These are phyloP conservation scores for Heteromeles arbutifolia DNA, from an alignment of 306 rosid species.

Conservation along the genomic window DNA sequence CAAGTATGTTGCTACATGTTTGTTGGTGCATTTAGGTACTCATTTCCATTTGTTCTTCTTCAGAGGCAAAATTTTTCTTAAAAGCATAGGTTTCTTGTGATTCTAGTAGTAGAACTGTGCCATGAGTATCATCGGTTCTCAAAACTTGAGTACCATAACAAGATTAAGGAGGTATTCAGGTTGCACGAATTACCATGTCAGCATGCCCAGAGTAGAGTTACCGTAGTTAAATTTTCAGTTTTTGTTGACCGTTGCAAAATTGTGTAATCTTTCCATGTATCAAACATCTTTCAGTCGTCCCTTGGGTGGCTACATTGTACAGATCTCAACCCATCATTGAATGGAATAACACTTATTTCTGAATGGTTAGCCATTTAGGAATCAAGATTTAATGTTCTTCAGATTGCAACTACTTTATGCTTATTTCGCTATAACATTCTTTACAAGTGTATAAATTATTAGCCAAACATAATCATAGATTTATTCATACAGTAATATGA, in stretches of 20 bases:
- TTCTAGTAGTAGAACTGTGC: not conserved
- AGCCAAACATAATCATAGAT: not conserved
- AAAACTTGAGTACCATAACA: not conserved
- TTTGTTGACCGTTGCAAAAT: not conserved
- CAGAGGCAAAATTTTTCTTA: not conserved
- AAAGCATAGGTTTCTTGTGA: not conserved
- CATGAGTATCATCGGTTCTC: not conserved
- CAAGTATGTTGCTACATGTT: conserved; percentile 36
- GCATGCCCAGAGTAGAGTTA: not conserved
- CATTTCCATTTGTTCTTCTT: not conserved
- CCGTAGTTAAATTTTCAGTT: not conserved
- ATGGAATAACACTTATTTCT: not conserved
- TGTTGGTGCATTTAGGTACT: not conserved
- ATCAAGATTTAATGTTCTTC: not conserved
- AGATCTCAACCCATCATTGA: not conserved
- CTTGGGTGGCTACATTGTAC: not conserved
- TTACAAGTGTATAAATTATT: not conserved
- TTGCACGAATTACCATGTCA: not conserved
- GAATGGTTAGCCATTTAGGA: not conserved
- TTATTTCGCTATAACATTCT: not conserved
- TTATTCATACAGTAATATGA: not conserved
- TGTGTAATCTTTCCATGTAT: not conserved
- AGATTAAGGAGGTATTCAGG: not conserved
- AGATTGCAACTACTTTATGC: not conserved
- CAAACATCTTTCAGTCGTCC: not conserved